Percentiles rank a stretch among this genome's conserved stretches.
These are phyloP conservation scores for Tetrapisispora fleetii DNA, from an alignment of 805 yeast genomes.

Conservation along the genomic window DNA sequence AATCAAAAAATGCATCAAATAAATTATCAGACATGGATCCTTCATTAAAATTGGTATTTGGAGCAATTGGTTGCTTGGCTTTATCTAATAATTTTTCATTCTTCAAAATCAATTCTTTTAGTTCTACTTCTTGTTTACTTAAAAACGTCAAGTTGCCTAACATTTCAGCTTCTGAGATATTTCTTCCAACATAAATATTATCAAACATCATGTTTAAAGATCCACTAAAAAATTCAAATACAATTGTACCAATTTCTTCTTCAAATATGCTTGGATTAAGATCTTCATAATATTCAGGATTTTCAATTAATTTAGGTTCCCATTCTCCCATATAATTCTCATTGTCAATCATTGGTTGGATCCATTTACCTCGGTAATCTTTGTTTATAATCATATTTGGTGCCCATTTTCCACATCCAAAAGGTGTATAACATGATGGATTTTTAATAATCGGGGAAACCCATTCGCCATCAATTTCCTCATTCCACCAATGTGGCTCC, in stretches of 20 bases:
- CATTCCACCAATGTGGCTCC: slow-evolving; percentile 82
- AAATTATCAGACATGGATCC: not conserved
- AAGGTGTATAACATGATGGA: slow-evolving; percentile 53
- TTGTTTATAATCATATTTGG: slow-evolving; percentile 62
- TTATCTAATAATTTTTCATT: not conserved
- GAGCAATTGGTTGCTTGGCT: not conserved
- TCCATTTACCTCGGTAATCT: slow-evolving; percentile 69
- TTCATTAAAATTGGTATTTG: not conserved
- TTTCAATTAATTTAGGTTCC: slow-evolving; percentile 54
- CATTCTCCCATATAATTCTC: slow-evolving; percentile 76
- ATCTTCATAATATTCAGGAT: slow-evolving; percentile 62
- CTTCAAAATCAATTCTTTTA: not conserved
- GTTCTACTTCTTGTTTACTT: not conserved
- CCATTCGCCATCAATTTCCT: slow-evolving; percentile 85
- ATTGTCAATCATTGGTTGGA: slow-evolving; percentile 53
- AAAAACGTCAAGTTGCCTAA: slow-evolving; percentile 66
- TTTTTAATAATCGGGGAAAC: slow-evolving; percentile 57
- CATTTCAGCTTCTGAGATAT: slow-evolving; percentile 68
- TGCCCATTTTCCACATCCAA: slow-evolving; percentile 78
- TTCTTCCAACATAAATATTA: slow-evolving; percentile 78
- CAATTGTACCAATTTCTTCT: slow-evolving; percentile 61
- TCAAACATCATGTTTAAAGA: slow-evolving; percentile 65
- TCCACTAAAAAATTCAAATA: slow-evolving; percentile 82
- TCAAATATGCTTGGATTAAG: slow-evolving; percentile 47
- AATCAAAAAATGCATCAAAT: slow-evolving; percentile 5